Evolutionary conservation across 352 stramenopile species (phyloP).

Genomic region (Globisporangium canariense): DNA sequence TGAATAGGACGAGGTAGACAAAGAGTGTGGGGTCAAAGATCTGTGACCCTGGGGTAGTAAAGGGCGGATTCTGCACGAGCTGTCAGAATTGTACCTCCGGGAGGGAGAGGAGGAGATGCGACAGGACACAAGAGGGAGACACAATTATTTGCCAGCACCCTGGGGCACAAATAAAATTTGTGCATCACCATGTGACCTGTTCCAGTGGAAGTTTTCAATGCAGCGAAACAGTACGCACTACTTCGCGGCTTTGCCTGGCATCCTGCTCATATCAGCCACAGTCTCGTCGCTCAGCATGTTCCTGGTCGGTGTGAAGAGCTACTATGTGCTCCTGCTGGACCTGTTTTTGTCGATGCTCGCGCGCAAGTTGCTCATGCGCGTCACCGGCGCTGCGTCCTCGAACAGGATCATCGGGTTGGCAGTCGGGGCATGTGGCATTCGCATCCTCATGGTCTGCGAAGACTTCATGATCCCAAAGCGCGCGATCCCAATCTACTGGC

Average conservation of each 20-base stretch:
- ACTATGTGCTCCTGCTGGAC: slow-evolving; percentile 59
- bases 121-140: background rate
- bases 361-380: slow-evolving; percentile 76
- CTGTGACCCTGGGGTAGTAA: background rate
- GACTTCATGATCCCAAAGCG: slow-evolving; percentile 77
- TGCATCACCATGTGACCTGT: too few relatives aligned
- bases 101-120: slow-evolving; percentile 2
- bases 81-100: background rate
- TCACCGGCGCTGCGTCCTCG: slow-evolving; percentile 70
- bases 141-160: background rate
- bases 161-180: too few relatives aligned
- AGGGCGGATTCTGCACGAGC: background rate
- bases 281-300: slow-evolving; percentile 47
- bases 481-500: slow-evolving; percentile 68
- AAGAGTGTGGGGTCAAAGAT: background rate
- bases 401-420: slow-evolving; percentile 88
- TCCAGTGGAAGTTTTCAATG: too few relatives aligned
- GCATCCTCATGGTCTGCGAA: slow-evolving; percentile 86
- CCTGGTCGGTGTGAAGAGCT: slow-evolving; percentile 50
- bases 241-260: slow-evolving; percentile 59
- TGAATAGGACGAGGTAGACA: background rate
- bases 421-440: slow-evolving; percentile 69
- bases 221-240: too few relatives aligned
- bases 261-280: slow-evolving; percentile 52
- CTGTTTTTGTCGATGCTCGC: slow-evolving; percentile 73